phyloP scores from a whole-genome alignment of 2,329 filamentous ascomycete genomes.

The Aspergillus sp. region DNA sequence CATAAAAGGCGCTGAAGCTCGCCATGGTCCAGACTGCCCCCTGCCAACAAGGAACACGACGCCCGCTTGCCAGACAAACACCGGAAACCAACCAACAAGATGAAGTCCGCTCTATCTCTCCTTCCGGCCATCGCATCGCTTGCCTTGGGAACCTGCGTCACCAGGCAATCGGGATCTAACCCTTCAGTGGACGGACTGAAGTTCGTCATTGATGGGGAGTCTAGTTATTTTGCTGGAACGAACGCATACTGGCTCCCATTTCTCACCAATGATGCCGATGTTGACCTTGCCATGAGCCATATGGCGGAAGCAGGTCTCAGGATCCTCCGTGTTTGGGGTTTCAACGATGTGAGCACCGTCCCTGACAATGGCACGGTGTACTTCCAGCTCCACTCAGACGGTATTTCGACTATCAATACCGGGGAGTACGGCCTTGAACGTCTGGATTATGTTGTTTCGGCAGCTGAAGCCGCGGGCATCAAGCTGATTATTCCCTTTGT shows the following conservation, averaged over 20 bases:
- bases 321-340: slow-evolving; percentile 59
- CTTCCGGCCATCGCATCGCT: background rate
- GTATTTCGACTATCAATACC: slow-evolving; percentile 62
- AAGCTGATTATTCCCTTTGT: slow-evolving; percentile 63
- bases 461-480: slow-evolving; percentile 63
- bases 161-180: slow-evolving; percentile 8
- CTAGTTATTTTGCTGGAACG: slow-evolving; percentile 52
- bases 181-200: slow-evolving; percentile 30
- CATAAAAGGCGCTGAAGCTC: background rate
- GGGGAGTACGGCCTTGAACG: slow-evolving; percentile 66
- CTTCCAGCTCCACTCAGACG: slow-evolving; percentile 46
- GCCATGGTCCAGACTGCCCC: background rate
- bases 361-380: slow-evolving; percentile 50
- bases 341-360: slow-evolving; percentile 53
- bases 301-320: slow-evolving; percentile 48
- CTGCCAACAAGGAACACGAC: background rate
- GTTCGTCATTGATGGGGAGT: slow-evolving; percentile 46
- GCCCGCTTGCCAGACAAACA: background rate
- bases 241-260: slow-evolving; percentile 60
- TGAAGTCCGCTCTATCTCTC: background rate
- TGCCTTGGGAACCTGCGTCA: background rate
- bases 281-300: slow-evolving; percentile 46
- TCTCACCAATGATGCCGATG: slow-evolving; percentile 53
- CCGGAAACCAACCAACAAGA: background rate
- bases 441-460: slow-evolving; percentile 66